Base-by-base conservation (phyloP, 805 yeast genomes). In the Yamadazyma akitaensis region DNA sequence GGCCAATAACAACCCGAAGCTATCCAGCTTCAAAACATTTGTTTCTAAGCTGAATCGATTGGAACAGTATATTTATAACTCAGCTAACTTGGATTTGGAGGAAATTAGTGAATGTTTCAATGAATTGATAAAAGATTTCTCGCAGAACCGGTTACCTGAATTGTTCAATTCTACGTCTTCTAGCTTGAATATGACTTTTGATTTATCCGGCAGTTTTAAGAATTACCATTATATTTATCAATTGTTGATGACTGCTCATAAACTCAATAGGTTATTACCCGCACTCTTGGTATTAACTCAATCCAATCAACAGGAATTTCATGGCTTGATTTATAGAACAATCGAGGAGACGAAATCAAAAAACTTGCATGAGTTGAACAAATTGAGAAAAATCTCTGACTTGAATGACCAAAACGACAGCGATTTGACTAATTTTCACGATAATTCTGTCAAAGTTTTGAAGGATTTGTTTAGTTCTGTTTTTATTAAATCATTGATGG, bases 381-480 rank as follows among this genome's bases (percentile, higher is more conserved):
- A 68, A 46, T 50, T 66, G 24, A 47, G 57, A 25, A 66, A 67
- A 47, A 50, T 67, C 31, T 61, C 60, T 30, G 59, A 61, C n/a
- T 56, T 63, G 43, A 73, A 70, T 9, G 55, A 53, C 14, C 42
- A 46, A 9, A 45, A 47, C 8, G 47, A 54, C 2, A 45, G 56
- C 14, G 68, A 62, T 25, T 47, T 54, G 12, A 51, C 63, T 25
- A 56, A 49, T 32, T 62, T 71, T 44, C 73, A 75, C 48, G 84
- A 81, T 48, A 68, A 74, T 10, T 63, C 79, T 11, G 76, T 82
- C 0, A 62, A 76, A 0, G 74, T 88, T 0, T 65, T 90, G 28
- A 80, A 83, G 52, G 89, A 88, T 51, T 73, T 89, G 35, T 85
- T 86, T 51, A 80, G 86, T 62, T 73, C 81, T 8, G 72, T 88